Evolutionary conservation across 495 filamentous ascomycete genomes (phyloP).

Genomic region (Annulohypoxylon moriforme): DNA sequence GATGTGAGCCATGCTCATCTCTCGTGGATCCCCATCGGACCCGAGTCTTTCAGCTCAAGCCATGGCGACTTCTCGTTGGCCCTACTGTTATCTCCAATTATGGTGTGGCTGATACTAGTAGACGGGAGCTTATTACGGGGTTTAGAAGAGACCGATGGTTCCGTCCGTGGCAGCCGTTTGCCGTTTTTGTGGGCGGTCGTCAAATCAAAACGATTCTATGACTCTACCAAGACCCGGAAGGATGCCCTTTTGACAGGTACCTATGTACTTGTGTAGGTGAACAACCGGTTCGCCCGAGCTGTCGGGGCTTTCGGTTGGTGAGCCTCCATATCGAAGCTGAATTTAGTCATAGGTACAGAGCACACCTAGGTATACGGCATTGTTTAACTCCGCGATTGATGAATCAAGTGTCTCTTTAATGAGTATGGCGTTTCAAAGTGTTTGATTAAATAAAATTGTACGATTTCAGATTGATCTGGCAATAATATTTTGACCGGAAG

Average conservation of each 20-base stretch:
- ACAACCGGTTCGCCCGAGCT: background rate
- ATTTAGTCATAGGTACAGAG: background rate
- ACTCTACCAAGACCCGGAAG: background rate
- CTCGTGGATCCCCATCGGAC: conserved; percentile 10
- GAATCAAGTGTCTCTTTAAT: background rate
- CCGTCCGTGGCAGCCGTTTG: background rate
- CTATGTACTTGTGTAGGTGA: background rate
- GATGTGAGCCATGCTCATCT: background rate
- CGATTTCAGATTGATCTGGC: background rate
- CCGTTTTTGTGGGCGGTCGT: no score
- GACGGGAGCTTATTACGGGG: background rate
- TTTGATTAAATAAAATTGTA: no score
- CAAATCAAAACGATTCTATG: background rate
- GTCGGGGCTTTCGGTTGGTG: background rate
- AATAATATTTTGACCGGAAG: background rate
- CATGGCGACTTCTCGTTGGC: conserved; percentile 2
- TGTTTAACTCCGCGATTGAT: background rate
- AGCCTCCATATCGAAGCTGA: background rate
- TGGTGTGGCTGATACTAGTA: background rate
- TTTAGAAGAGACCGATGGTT: background rate
- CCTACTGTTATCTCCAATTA: background rate
- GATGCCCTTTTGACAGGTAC: background rate
- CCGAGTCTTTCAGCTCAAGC: background rate
- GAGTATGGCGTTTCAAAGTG: background rate
- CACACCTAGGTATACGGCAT: background rate